Base-by-base conservation (phyloP, 1,139 yeast species). In the Blastobotrys aristatus region DNA sequence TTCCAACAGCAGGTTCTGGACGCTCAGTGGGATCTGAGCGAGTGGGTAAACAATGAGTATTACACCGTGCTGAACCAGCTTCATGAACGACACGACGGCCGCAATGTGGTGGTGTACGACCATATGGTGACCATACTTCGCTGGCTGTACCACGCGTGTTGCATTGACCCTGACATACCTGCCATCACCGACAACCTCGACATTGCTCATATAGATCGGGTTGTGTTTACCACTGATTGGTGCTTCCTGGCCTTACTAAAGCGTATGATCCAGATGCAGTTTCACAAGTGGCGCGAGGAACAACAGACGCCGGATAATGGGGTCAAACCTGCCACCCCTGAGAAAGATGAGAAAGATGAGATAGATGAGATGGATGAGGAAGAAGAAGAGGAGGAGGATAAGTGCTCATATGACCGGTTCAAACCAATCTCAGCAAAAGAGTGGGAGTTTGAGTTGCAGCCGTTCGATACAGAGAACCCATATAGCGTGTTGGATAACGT, bases 401-500 rank as follows among this genome's bases (percentile, higher is more conserved):
- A 24, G 8, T 24, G 27, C 27, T n/a, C n/a, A n/a, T n/a, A n/a
- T n/a, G n/a, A n/a, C n/a, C n/a, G n/a, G n/a, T n/a, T n/a, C n/a
- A n/a, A n/a, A n/a, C n/a, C n/a, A n/a, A n/a, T n/a, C n/a, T n/a
- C n/a, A n/a, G n/a, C n/a, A n/a, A n/a, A n/a, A n/a, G n/a, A n/a
- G n/a, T n/a, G n/a, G 4, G 41, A 49, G 11, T 52, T 50, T 32
- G 32, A 43, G 11, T 43, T 52, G 6, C 35, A 10, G 6, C 46
- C 41, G 21, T 52, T 52, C 34, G 47, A 52, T 29, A 34, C 41
- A 5, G 17, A 47, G 14, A 21, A 21, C 41, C 48, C 46, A 37
- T 38, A 40, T 40, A 2, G 46, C 20, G 44, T 52, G 8, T 37
- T 51, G 32, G 35, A 24, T 20, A 51, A 52, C 39, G 50, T 52